Evolutionary conservation across 2,329 filamentous ascomycete species (phyloP).

Genomic region (Verticillium longisporum): DNA sequence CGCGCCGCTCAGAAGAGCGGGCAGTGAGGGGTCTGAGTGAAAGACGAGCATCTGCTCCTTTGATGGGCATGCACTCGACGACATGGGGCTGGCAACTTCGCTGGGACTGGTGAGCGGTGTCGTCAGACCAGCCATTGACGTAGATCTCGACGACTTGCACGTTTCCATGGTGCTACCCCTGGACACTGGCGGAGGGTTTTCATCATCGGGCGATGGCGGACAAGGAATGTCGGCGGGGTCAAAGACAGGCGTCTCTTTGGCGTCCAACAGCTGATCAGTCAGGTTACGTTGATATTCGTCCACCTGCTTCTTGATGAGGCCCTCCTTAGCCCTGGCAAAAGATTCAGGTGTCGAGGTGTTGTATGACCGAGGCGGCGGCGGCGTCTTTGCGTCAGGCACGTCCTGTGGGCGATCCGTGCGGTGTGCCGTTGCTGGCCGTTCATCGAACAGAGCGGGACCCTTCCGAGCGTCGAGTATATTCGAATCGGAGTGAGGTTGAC

Average conservation of each 20-base stretch:
- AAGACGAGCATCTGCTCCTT: slow-evolving; percentile 45
- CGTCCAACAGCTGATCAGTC: slow-evolving; percentile 17
- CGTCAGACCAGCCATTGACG: slow-evolving; percentile 39
- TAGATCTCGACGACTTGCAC: slow-evolving; percentile 43
- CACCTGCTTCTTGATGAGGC: slow-evolving; percentile 21
- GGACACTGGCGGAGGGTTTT: slow-evolving; percentile 25
- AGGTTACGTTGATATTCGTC: slow-evolving; percentile 24
- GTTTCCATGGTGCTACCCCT: slow-evolving; percentile 36
- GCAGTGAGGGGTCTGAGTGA: slow-evolving; percentile 57
- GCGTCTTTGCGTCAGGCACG: slow-evolving; percentile 27
- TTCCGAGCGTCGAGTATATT: slow-evolving; percentile 32
- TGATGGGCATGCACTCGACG: slow-evolving; percentile 27
- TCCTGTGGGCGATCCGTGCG: slow-evolving; percentile 25
- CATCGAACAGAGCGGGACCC: slow-evolving; percentile 26
- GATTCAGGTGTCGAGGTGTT: slow-evolving; percentile 32
- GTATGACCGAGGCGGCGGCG: slow-evolving; percentile 24
- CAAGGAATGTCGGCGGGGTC: slow-evolving; percentile 27
- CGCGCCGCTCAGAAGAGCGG: slow-evolving; percentile 55
- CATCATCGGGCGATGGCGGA: slow-evolving; percentile 39
- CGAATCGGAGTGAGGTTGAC: slow-evolving; percentile 36
- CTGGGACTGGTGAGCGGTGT: slow-evolving; percentile 51
- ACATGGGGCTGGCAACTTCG: slow-evolving; percentile 42
- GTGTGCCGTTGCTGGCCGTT: slow-evolving; percentile 42
- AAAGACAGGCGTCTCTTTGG: slow-evolving; percentile 10
- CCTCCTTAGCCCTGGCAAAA: slow-evolving; percentile 27